Conservation (phyloP, 129 eudicot species). For the Flaveria bidentis region DNA sequence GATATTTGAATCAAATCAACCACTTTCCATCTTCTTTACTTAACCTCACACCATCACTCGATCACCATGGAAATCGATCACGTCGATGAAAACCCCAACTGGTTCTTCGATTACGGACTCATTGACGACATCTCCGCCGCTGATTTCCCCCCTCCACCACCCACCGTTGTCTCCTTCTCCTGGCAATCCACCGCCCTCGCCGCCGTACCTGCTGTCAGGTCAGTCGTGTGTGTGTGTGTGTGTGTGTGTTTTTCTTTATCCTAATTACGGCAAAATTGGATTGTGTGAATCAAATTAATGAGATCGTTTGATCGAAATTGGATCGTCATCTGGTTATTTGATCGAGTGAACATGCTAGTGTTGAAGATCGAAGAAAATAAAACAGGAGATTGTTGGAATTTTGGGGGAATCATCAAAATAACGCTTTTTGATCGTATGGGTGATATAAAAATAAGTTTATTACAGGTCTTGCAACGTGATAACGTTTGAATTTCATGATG, state of each 20-base stretch:
- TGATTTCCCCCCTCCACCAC: slow-evolving; percentile 30
- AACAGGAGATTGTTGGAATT: too few species aligned
- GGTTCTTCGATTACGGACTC: slow-evolving; percentile 63
- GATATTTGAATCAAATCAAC: not conserved
- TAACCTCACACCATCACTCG: slow-evolving; percentile 2
- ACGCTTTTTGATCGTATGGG: not conserved
- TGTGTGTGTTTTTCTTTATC: not conserved
- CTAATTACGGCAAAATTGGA: slow-evolving; percentile 1
- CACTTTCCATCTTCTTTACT: not conserved
- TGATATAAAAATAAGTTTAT: not conserved
- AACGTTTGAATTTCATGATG: not conserved
- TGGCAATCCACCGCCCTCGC: slow-evolving; percentile 41
- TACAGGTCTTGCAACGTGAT: too few species aligned
- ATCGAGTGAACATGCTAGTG: too few species aligned
- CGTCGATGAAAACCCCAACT: slow-evolving; percentile 41
- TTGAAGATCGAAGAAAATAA: too few species aligned
- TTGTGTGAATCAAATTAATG: not conserved
- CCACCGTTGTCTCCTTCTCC: slow-evolving; percentile 28
- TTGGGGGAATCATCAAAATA: not conserved
- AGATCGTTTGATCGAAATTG: too few species aligned
- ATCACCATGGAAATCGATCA: slow-evolving; percentile 49
- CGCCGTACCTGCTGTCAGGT: slow-evolving; percentile 42
- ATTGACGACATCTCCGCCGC: slow-evolving; percentile 49
- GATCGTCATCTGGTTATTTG: too few species aligned
- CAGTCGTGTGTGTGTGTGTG: not conserved